A percentile compares a stretch with the other conserved stretches of the same genome.
Evolutionary conservation across 345 rosid species (phyloP).

Genomic region (Euphorbia tirucalli): DNA sequence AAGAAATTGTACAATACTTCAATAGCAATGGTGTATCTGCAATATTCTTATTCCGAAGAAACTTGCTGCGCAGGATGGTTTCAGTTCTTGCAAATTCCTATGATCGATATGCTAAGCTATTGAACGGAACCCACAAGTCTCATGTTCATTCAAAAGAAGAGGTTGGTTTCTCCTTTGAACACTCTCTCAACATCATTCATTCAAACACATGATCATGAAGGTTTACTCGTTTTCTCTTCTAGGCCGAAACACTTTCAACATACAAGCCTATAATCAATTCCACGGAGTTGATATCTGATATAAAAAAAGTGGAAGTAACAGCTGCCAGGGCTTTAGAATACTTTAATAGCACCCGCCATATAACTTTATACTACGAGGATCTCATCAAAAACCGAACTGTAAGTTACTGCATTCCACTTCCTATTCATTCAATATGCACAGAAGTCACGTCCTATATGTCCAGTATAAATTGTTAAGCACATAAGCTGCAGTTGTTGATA

Average conservation of each 20-base stretch:
- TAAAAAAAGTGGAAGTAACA: slow-evolving; percentile 55
- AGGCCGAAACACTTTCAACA: slow-evolving; percentile 77
- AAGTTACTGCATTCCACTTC: slow-evolving; percentile 15
- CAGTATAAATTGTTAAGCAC: no score
- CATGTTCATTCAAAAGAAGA: slow-evolving; percentile 93
- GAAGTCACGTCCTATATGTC: no score
- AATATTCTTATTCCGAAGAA: slow-evolving; percentile 73
- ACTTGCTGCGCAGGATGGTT: slow-evolving; percentile 79
- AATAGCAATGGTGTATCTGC: slow-evolving; percentile 73
- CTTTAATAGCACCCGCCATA: slow-evolving; percentile 75
- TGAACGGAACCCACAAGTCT: slow-evolving; percentile 95
- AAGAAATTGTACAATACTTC: slow-evolving; percentile 69
- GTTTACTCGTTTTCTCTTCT: slow-evolving; percentile 18
- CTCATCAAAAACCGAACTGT: slow-evolving; percentile 55
- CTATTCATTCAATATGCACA: no score
- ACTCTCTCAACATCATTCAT: neutral
- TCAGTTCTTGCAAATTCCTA: slow-evolving; percentile 81
- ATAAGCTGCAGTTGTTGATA: neutral
- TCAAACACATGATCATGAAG: slow-evolving; percentile 8
- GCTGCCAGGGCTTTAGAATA: slow-evolving; percentile 55
- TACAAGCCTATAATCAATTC: slow-evolving; percentile 80
- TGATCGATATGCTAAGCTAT: slow-evolving; percentile 75
- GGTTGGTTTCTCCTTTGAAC: slow-evolving; percentile 35
- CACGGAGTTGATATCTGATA: slow-evolving; percentile 55
- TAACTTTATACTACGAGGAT: slow-evolving; percentile 81